These are phyloP conservation scores for Calycina herbarum DNA, from an alignment of 2,329 filamentous ascomycete genomes.

Conservation along the genomic window DNA sequence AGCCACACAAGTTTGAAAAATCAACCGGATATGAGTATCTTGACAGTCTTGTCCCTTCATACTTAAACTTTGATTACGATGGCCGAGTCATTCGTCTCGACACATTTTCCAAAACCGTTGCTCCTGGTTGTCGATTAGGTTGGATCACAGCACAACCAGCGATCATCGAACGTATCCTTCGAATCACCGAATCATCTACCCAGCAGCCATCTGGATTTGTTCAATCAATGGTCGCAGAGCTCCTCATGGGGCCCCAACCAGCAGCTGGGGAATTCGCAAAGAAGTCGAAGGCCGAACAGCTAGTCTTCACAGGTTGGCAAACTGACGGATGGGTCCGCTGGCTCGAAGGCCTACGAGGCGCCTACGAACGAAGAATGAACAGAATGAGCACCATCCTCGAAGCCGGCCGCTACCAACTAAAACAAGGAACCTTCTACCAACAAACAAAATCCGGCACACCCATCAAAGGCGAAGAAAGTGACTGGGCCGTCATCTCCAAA, in stretches of 20 bases:
- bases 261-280: constrained; percentile 46
- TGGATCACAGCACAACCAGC: constrained; percentile 86
- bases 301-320: constrained; percentile 65
- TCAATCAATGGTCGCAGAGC: constrained; percentile 76
- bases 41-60: constrained; percentile 81
- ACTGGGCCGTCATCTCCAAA: constrained; percentile 76
- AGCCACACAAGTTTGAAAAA: constrained; percentile 37
- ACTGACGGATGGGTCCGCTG: constrained; percentile 86
- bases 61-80: constrained; percentile 76
- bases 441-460: constrained; percentile 37
- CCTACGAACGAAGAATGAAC: constrained; percentile 83
- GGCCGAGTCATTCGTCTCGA: constrained; percentile 88
- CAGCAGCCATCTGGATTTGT: constrained; percentile 89
- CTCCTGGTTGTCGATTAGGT: constrained; percentile 84
- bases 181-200: constrained; percentile 75
- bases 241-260: constrained; percentile 70
- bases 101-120: constrained; percentile 91
- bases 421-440: constrained; percentile 47
- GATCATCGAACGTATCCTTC: constrained; percentile 70
- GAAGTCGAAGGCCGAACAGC: constrained; percentile 39
- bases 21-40: constrained; percentile 74
- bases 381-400: constrained; percentile 75
- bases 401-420: constrained; percentile 63
- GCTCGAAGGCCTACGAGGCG: constrained; percentile 79
- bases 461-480: constrained; percentile 55